These are phyloP conservation scores for Tanacetum coccineum DNA, from an alignment of 129 eudicot species.

Conservation along the genomic window DNA sequence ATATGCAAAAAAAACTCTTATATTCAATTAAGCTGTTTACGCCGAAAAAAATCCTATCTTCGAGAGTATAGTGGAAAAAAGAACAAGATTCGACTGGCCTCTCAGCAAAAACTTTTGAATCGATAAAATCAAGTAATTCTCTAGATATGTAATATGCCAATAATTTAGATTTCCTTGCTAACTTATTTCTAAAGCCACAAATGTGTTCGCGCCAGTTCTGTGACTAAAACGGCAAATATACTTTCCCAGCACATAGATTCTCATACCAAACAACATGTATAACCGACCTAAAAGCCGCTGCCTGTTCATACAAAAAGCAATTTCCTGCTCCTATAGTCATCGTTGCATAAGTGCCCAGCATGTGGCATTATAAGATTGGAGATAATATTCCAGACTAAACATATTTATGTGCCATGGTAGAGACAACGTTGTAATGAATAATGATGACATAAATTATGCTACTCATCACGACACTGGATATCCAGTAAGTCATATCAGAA, in stretches of 20 bases:
- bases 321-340: constrained; percentile 10
- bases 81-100: not conserved
- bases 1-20: not conserved
- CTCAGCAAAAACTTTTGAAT: constrained; percentile 5
- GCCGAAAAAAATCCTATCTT: constrained; percentile 14
- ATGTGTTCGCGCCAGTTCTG: not conserved
- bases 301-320: not conserved
- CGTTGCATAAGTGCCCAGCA: not conserved
- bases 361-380: constrained; percentile 2
- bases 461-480: not conserved
- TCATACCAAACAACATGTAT: constrained; percentile 8
- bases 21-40: not conserved
- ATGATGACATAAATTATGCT: not conserved
- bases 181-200: constrained; percentile 6
- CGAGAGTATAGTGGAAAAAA: not conserved
- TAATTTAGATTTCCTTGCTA: constrained; percentile 8
- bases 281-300: constrained; percentile 1
- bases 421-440: constrained; percentile 5
- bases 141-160: constrained; percentile 9
- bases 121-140: not conserved
- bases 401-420: constrained; percentile 4
- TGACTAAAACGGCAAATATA: not conserved
- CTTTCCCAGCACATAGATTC: not conserved
- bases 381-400: constrained; percentile 10
- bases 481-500: constrained; percentile 7